Evolutionary conservation across 805 yeast species (phyloP), one percentile per base, ranked within the genome.

Genomic region (Debaryomyces tyrocola): DNA sequence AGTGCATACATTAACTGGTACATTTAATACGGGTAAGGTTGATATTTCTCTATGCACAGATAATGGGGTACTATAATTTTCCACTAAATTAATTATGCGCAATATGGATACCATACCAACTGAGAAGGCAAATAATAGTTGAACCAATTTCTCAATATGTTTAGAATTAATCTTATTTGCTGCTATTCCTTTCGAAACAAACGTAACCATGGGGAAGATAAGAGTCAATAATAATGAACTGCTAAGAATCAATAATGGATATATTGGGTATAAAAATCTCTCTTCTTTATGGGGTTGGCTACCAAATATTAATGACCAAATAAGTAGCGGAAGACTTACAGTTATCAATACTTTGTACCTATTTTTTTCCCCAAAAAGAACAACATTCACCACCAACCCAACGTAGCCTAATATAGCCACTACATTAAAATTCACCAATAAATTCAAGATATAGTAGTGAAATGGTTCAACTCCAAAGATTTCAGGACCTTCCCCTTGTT

Each of bases 211-310:
- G 20, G 40, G 38, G 45, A 59, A 48, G 20, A 53, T 4, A 33
- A 48, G 43, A 0, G 64, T 44, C 8, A 67, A 57, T 3, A 79
- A 67, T 4, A 85, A 55, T 0, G 92, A 79, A 3, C 89, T 90
- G 38, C 82, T 74, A 17, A 87, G 53, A 3, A 80, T 66, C 18
- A 92, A 73, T 43, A 85, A 70, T 10, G 90, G 85, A 60, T 91
- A 92, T 0, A 88, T 75, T 12, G 96, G 96, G 57, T 90, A 92
- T 53, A 92, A 63, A 61, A 92, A 92, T 50, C 97, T 74, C 63
- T 92, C 98, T 61, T 91, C 97, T 62, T 91, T 91, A 62, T 91
- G 97, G 4, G 96, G 94, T 58, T 90, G 97, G 4, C 69, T 49
- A 49, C 75, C 72, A 59, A 92, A 89, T 3, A 90, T 75, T 0